These are phyloP conservation scores for Phytophthora chlamydospora DNA, from an alignment of 352 stramenopile genomes.

Conservation along the genomic window DNA sequence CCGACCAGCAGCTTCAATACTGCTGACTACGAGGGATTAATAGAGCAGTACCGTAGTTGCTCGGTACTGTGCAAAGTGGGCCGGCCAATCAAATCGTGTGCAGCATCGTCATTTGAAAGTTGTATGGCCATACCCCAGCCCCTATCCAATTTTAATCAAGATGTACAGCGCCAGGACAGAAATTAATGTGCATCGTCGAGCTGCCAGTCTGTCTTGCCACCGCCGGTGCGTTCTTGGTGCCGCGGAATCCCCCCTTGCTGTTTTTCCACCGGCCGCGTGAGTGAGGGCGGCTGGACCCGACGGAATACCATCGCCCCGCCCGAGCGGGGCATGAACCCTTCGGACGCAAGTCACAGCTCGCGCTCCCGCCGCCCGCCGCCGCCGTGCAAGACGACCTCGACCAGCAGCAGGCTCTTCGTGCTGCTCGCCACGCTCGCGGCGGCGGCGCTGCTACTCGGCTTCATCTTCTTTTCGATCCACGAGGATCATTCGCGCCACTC, in stretches of 20 bases:
- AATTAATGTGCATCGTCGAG: conserved; percentile 27
- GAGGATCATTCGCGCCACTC: conserved; percentile 32
- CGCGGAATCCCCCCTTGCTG: conserved; percentile 4
- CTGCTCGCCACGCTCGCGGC: conserved; percentile 20
- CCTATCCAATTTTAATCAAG: conserved; percentile 27
- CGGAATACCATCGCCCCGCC: conserved; percentile 30
- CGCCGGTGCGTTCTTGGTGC: conserved; percentile 5
- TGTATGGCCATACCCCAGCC: background rate
- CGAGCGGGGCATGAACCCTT: conserved; percentile 27
- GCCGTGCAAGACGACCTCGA: conserved; percentile 24
- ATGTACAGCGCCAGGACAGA: conserved; percentile 2
- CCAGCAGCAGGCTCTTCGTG: conserved; percentile 23
- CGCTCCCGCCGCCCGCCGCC: conserved; percentile 11
- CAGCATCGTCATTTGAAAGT: conserved; percentile 4
- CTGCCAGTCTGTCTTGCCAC: conserved; percentile 10
- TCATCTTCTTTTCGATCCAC: conserved; percentile 52
- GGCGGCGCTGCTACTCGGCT: conserved; percentile 26
- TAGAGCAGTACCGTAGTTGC: too few species aligned
- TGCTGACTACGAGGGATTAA: too few species aligned
- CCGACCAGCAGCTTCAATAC: too few species aligned
- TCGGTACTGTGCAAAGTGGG: too few species aligned
- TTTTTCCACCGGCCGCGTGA: background rate
- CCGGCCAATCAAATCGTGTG: too few species aligned
- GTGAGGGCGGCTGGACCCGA: conserved; percentile 23
- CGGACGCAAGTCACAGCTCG: conserved; percentile 18